Base-by-base conservation (phyloP, 2,329 filamentous ascomycete genomes). In the Ascochyta viciae-villosae region DNA sequence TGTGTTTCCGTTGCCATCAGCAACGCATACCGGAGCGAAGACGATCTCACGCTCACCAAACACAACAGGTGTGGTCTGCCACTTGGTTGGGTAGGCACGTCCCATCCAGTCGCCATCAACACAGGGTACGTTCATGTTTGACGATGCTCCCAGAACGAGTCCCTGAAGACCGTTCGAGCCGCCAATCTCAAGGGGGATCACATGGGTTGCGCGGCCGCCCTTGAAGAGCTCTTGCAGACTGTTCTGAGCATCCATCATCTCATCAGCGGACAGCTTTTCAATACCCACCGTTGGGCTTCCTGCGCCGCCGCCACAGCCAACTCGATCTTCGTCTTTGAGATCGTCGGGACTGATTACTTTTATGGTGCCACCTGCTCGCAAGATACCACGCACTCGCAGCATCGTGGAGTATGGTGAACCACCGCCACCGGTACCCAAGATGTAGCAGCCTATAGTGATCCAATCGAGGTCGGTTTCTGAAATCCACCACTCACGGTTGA, bases 31-130 rank as follows among this genome's bases (percentile, higher is more conserved):
- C 1, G 78, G 76, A 2, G 71, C 70, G 45, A 79, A 75, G n/a
- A 76, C 55, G 12, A 75, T 74, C n/a, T 73, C 64, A 24, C 73
- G 68, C 52, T 78, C 71, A 16, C 72, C 73, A 48, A 78, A 79
- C 1, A 80, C 75, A 6, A 78, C 76, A 0, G 77, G 77, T 3
- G 76, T 80, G 4, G 73, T 77, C 51, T 78, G 76, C 72, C 77
- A 77, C 41, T 75, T 77, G 0, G 76, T 79, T n/a, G 79, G 79
- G 60, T 79, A 81, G 6, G 78, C 79, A 16, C 78, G 66, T 9
- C 79, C 80, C 80, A 82, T 82, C 70, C 79, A 75, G 59, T 82
- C 80, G 7, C 76, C 79, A 50, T 82, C 80, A 10, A 81, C 73
- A 24, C 75, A 74, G 1, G 79, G 78, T 9, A 78, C 63, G 39